A percentile compares a stretch with the other conserved stretches of the same genome.
Conservation (phyloP, 176 grass and related monocot species). For the barley (Hordeum vulgare) region DNA sequence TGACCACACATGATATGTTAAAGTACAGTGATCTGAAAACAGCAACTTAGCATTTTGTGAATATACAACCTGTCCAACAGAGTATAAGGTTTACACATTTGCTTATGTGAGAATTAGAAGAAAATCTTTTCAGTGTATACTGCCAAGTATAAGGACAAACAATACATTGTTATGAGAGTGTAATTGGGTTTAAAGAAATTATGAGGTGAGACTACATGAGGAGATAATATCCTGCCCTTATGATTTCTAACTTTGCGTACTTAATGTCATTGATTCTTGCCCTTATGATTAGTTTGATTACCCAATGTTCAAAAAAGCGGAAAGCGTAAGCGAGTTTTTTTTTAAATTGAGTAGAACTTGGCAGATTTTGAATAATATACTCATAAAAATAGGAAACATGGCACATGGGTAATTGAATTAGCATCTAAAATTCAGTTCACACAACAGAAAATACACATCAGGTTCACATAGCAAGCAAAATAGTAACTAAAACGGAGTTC, state of each 20-base stretch:
- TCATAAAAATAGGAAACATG: too few species aligned
- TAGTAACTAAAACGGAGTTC: too few species aligned
- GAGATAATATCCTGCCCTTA: background rate
- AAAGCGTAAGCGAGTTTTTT: too few species aligned
- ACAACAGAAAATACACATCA: too few species aligned
- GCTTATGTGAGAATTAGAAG: background rate
- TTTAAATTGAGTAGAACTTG: too few species aligned
- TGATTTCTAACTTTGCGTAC: background rate
- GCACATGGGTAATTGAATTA: too few species aligned
- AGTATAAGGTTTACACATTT: background rate
- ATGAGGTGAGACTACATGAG: too few species aligned
- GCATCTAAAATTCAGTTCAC: too few species aligned
- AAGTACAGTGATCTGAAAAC: background rate
- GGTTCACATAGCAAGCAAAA: too few species aligned
- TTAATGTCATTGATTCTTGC: background rate
- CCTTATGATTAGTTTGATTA: background rate
- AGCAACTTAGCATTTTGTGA: background rate
- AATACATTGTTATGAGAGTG: background rate
- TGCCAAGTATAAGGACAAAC: background rate
- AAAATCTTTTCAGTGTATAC: background rate
- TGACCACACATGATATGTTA: background rate
- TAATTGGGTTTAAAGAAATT: background rate
- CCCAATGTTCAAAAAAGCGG: too few species aligned
- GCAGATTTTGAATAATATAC: too few species aligned
- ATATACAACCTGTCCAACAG: background rate